A percentile compares a stretch with the other conserved stretches of the same genome.
phyloP scores from a whole-genome alignment of 2,329 filamentous ascomycete genomes.

The Ophiostoma tasmaniense region DNA sequence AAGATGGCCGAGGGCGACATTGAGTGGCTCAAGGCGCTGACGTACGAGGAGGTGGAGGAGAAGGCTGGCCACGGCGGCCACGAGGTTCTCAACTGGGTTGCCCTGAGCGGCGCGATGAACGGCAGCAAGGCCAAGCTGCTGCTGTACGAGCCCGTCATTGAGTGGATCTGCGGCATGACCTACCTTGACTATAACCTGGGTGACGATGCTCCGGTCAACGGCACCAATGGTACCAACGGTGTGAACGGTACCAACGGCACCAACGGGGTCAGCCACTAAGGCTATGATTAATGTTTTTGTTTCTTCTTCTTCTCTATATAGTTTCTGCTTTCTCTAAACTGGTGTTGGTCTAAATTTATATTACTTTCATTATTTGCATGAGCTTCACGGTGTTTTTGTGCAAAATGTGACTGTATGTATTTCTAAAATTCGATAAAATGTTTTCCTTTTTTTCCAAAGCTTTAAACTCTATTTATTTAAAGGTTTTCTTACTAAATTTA shows the following conservation, averaged over 20 bases:
- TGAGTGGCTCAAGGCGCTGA: slow-evolving; percentile 15
- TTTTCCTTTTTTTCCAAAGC: too few species aligned
- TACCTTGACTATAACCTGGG: slow-evolving; percentile 17
- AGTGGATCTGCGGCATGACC: slow-evolving; percentile 21
- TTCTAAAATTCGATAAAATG: too few species aligned
- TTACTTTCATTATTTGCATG: background rate
- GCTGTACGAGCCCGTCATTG: slow-evolving; percentile 20
- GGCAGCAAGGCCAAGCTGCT: slow-evolving; percentile 19
- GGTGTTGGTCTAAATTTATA: background rate
- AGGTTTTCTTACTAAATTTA: too few species aligned
- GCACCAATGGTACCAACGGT: background rate
- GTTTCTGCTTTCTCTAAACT: background rate
- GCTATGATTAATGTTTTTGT: background rate
- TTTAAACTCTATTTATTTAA: too few species aligned
- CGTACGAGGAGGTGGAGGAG: slow-evolving; percentile 21
- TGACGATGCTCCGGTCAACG: background rate
- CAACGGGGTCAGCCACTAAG: background rate
- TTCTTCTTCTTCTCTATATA: background rate
- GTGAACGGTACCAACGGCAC: background rate
- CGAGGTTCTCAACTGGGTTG: slow-evolving; percentile 21
- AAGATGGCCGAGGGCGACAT: slow-evolving; percentile 15
- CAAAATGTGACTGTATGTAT: too few species aligned
- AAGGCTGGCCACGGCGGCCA: slow-evolving; percentile 20
- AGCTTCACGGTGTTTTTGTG: background rate
- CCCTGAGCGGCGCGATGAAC: slow-evolving; percentile 18